Evolutionary conservation across 2,329 filamentous ascomycete genomes (phyloP).

Genomic region (Talaromyces sp.): DNA sequence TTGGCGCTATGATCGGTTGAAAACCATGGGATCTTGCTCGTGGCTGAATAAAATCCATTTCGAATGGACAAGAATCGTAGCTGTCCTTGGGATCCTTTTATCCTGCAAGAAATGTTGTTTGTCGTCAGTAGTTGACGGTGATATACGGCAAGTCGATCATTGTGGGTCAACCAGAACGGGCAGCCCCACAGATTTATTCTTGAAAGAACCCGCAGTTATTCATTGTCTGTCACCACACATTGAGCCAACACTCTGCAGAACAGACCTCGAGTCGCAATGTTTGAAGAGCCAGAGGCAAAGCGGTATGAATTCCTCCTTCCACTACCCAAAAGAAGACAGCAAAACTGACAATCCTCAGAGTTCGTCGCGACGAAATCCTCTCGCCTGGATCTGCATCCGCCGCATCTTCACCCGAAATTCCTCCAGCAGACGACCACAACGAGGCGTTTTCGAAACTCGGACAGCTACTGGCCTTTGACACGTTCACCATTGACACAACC

Average conservation of each 20-base stretch:
- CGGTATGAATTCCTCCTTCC: constrained; percentile 20
- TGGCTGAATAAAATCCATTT: too few species aligned
- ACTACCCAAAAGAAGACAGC: not conserved
- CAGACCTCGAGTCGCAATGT: constrained; percentile 20
- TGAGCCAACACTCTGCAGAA: not conserved
- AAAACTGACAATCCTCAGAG: constrained; percentile 17
- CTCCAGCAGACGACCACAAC: constrained; percentile 19
- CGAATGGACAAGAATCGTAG: too few species aligned
- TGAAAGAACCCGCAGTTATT: not conserved
- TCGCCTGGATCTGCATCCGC: constrained; percentile 24
- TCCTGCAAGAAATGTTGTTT: not conserved
- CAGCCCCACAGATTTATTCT: not conserved
- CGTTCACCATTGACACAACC: constrained; percentile 13
- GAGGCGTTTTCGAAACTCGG: constrained; percentile 24
- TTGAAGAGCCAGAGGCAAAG: constrained; percentile 32
- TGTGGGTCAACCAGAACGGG: not conserved
- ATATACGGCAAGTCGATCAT: not conserved
- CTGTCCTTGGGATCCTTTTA: too few species aligned
- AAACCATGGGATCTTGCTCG: too few species aligned
- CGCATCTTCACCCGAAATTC: constrained; percentile 24
- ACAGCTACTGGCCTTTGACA: constrained; percentile 29
- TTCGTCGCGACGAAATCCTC: constrained; percentile 33
- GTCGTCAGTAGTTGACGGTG: too few species aligned
- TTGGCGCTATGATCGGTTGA: not conserved
- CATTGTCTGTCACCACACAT: not conserved